Conservation (phyloP, 495 filamentous ascomycete genomes). For the Talaromyces adpressus region DNA sequence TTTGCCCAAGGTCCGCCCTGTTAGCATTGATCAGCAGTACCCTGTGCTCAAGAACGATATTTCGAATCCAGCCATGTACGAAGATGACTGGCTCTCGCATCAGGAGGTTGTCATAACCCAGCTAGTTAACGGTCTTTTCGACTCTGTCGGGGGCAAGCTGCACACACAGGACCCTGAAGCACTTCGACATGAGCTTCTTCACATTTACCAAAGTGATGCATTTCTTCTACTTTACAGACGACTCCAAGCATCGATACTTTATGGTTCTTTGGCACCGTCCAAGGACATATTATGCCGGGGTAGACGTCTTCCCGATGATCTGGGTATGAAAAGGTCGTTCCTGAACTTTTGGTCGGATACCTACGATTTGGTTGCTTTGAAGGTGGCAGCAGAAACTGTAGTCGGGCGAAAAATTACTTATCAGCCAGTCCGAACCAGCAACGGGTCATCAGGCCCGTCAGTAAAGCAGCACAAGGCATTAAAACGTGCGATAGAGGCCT, state of each 20-base stretch:
- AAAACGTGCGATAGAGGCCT: conserved; percentile 39
- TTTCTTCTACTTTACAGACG: conserved; percentile 51
- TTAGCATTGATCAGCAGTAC: conserved; percentile 31
- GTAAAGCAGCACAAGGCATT: conserved; percentile 18
- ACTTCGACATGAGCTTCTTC: conserved; percentile 39
- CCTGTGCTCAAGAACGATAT: conserved; percentile 51
- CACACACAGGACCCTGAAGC: conserved; percentile 19
- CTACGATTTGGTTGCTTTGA: conserved; percentile 45
- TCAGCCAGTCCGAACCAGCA: neutral
- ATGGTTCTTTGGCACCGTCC: conserved; percentile 51
- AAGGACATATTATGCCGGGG: conserved; percentile 41
- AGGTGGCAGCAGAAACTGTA: conserved; percentile 51
- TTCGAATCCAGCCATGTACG: conserved; percentile 50
- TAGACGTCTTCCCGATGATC: conserved; percentile 46
- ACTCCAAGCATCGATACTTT: conserved; percentile 56
- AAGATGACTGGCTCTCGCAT: conserved; percentile 58
- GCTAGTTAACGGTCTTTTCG: conserved; percentile 51
- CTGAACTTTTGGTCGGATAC: conserved; percentile 50
- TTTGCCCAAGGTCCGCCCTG: neutral
- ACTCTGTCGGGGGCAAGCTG: conserved; percentile 17
- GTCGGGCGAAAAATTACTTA: conserved; percentile 46
- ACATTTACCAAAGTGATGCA: conserved; percentile 46
- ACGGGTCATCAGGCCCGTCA: neutral
- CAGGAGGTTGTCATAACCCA: conserved; percentile 58
- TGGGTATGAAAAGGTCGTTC: conserved; percentile 52